These are phyloP conservation scores for Zygosaccharomyces siamensis DNA, from an alignment of 805 yeast species.

Conservation along the genomic window DNA sequence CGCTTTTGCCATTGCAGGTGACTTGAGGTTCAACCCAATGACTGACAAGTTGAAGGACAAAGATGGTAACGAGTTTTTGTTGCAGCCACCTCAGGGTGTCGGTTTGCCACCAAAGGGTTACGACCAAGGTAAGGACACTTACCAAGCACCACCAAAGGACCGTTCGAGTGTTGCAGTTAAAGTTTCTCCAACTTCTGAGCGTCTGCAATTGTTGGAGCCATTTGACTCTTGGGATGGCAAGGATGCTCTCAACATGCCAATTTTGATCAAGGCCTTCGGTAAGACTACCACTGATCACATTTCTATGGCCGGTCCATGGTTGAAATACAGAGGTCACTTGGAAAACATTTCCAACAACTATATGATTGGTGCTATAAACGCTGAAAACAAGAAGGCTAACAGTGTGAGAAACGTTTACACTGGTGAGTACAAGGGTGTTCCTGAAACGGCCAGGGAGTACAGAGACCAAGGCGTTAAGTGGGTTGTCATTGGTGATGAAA, in stretches of 20 bases:
- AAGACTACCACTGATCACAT: conserved; percentile 99
- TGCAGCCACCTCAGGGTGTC: conserved; percentile 81
- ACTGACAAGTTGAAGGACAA: conserved; percentile 84
- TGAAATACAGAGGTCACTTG: conserved; percentile 99
- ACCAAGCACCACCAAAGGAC: conserved; percentile 94
- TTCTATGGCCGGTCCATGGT: conserved; percentile 99
- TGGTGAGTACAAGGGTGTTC: conserved; percentile 90
- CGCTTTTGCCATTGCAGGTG: conserved; percentile 94
- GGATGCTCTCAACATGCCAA: conserved; percentile 85
- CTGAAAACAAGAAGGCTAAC: conserved; percentile 94
- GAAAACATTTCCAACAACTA: conserved; percentile 98
- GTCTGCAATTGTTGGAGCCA: conserved; percentile 91
- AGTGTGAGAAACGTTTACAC: conserved; percentile 83
- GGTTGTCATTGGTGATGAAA: conserved; percentile 98
- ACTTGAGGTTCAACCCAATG: conserved; percentile 92
- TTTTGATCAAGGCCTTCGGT: conserved; percentile 92
- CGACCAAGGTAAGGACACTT: conserved; percentile 89
- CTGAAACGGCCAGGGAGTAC: conserved; percentile 93
- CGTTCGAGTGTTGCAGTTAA: conserved; percentile 68
- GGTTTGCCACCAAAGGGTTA: conserved; percentile 89
- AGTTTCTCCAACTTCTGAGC: conserved; percentile 87
- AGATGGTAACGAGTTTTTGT: conserved; percentile 86
- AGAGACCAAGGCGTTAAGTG: conserved; percentile 88
- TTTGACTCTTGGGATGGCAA: conserved; percentile 96
- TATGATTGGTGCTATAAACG: conserved; percentile 98